A percentile compares a stretch with the other conserved stretches of the same genome.
phyloP scores from a whole-genome alignment of 192 early-diverging fungal genomes.

The Coemansia furcata region DNA sequence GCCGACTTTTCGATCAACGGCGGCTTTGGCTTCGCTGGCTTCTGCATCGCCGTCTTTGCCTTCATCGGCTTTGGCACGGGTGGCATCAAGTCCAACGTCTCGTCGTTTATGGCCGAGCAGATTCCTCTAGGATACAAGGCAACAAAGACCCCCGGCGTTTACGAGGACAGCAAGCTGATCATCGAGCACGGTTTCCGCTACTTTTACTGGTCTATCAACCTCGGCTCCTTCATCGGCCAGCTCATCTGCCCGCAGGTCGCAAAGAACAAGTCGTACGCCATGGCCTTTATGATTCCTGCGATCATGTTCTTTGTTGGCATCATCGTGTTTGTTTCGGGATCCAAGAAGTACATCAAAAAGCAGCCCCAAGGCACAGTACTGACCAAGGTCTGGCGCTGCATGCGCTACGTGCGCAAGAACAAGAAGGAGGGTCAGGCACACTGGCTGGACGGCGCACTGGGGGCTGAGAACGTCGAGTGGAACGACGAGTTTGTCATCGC shows the following conservation, averaged over 20 bases:
- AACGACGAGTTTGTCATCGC: conserved; percentile 31
- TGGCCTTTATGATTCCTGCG: conserved; percentile 54
- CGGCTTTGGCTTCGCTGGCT: conserved; percentile 58
- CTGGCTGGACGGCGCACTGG: not conserved
- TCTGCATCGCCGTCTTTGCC: conserved; percentile 59
- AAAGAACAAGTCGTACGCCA: conserved; percentile 59
- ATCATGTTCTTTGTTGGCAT: conserved; percentile 54
- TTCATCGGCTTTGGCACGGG: conserved; percentile 71
- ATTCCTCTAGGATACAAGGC: conserved; percentile 24
- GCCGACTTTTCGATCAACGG: conserved; percentile 48
- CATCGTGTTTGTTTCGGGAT: conserved; percentile 51
- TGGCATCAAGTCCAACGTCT: conserved; percentile 76
- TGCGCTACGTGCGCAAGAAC: conserved; percentile 12
- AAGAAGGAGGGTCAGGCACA: conserved; percentile 19
- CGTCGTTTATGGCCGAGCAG: conserved; percentile 73
- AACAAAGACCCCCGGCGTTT: conserved; percentile 33
- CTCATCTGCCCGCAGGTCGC: conserved; percentile 56
- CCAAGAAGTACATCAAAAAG: conserved; percentile 53
- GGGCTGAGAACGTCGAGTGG: conserved; percentile 4
- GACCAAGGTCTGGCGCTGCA: conserved; percentile 46
- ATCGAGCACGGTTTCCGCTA: conserved; percentile 69
- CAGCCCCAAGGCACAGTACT: conserved; percentile 64
- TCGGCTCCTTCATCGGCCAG: conserved; percentile 58
- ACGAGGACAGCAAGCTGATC: conserved; percentile 59
- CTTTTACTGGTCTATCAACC: conserved; percentile 70